Conservation (phyloP, 805 yeast genomes). For the Ogataea trehaloabstinens region DNA sequence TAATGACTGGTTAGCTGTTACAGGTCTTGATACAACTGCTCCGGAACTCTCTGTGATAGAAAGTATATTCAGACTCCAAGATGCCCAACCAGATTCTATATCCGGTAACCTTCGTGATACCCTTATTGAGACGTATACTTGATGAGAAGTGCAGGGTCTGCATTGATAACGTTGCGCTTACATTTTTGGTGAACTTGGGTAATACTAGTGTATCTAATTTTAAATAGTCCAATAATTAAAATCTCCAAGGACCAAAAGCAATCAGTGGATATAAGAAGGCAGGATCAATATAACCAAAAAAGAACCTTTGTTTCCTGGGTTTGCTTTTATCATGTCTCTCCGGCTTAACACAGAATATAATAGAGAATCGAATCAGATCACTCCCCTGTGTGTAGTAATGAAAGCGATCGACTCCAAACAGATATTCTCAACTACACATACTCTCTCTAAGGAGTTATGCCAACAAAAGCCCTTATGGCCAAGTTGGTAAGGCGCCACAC, state of each 20-base stretch:
- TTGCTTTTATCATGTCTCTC: no score
- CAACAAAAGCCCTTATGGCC: conserved; percentile 37
- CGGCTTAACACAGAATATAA: no score
- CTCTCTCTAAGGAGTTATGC: no score
- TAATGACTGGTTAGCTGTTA: conserved; percentile 95
- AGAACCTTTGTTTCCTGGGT: no score
- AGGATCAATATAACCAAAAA: no score
- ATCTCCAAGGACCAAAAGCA: no score
- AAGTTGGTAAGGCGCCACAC: conserved; percentile 37
- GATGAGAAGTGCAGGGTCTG: neutral
- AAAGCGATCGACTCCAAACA: no score
- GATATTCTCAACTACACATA: no score
- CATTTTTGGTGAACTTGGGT: neutral
- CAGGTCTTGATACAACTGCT: conserved; percentile 97
- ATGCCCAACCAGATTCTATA: conserved; percentile 84
- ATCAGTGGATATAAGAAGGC: no score
- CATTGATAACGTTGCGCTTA: no score
- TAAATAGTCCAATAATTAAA: neutral
- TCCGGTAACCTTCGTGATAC: conserved; percentile 87
- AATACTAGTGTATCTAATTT: neutral
- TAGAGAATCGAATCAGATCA: no score
- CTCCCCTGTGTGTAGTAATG: no score
- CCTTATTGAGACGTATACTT: conserved; percentile 87
- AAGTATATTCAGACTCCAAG: conserved; percentile 91
- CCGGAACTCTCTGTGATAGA: conserved; percentile 97